phyloP scores from a whole-genome alignment of 2,329 filamentous ascomycete species.

The Graphiopsis chlorocephala region DNA sequence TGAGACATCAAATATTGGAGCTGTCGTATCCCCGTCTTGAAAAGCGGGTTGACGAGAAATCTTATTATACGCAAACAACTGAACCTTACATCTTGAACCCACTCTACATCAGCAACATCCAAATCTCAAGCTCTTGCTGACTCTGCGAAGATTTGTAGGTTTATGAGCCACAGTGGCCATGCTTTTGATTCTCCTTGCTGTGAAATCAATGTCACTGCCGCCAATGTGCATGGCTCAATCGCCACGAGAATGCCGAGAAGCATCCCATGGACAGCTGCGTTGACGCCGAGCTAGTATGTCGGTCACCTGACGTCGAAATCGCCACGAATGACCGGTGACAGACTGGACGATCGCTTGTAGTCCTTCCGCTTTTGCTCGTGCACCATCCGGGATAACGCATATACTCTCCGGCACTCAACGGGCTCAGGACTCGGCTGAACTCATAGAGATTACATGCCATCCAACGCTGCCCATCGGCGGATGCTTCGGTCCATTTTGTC shows the following conservation, averaged over 20 bases:
- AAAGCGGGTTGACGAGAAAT: slow-evolving; percentile 16
- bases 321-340: background rate
- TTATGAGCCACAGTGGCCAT: background rate
- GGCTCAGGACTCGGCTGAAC: background rate
- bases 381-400: background rate
- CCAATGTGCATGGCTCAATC: background rate
- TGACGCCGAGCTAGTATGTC: background rate
- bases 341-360: background rate
- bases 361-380: background rate
- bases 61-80: slow-evolving; percentile 18
- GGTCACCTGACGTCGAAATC: background rate
- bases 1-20: slow-evolving; percentile 21
- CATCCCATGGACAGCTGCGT: background rate
- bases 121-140: background rate
- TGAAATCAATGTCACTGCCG: background rate
- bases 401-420: background rate
- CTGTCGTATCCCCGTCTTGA: slow-evolving; percentile 17
- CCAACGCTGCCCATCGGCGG: background rate
- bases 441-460: background rate
- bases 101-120: background rate
- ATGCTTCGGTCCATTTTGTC: background rate
- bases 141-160: background rate
- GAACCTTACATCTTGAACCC: background rate
- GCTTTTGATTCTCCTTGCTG: background rate
- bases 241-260: background rate